These are phyloP conservation scores for Nannochloropsis gaditana DNA, from an alignment of 108 stramenopile species.

Conservation along the genomic window DNA sequence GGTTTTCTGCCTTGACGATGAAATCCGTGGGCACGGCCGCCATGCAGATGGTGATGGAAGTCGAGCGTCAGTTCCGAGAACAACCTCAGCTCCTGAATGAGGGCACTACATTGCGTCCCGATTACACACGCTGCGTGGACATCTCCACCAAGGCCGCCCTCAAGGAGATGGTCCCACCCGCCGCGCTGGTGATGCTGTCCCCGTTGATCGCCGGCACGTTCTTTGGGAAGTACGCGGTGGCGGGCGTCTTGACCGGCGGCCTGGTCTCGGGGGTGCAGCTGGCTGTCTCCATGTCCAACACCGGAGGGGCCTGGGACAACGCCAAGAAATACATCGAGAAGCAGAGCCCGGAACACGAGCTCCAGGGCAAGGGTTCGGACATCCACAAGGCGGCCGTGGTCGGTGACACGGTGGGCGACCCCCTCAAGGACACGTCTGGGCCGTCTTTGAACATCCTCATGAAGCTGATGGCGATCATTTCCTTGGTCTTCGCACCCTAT, in stretches of 20 bases:
- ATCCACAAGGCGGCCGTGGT: slow-evolving; percentile 87
- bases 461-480: slow-evolving; percentile 96
- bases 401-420: slow-evolving; percentile 96
- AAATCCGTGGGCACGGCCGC: slow-evolving; percentile 94
- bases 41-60: slow-evolving; percentile 95
- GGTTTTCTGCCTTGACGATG: slow-evolving; percentile 98
- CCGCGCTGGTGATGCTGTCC: slow-evolving; percentile 91
- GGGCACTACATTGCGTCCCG: slow-evolving; percentile 43
- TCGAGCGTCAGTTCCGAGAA: slow-evolving; percentile 93
- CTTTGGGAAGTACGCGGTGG: slow-evolving; percentile 90
- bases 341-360: slow-evolving; percentile 65
- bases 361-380: slow-evolving; percentile 84
- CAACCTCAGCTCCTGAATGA: slow-evolving; percentile 51
- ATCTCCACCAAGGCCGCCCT: slow-evolving; percentile 92
- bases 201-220: slow-evolving; percentile 92
- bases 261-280: slow-evolving; percentile 84
- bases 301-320: slow-evolving; percentile 98
- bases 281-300: slow-evolving; percentile 96
- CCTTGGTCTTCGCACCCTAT: slow-evolving; percentile 90
- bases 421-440: slow-evolving; percentile 95
- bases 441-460: slow-evolving; percentile 96
- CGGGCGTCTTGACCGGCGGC: slow-evolving; percentile 85
- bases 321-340: slow-evolving; percentile 98
- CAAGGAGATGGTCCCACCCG: slow-evolving; percentile 92
- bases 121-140: slow-evolving; percentile 70